A percentile compares a stretch with the other conserved stretches of the same genome.
phyloP scores from a whole-genome alignment of 1,284 basidiomycete species.

The Ganoderma resinaceum region DNA sequence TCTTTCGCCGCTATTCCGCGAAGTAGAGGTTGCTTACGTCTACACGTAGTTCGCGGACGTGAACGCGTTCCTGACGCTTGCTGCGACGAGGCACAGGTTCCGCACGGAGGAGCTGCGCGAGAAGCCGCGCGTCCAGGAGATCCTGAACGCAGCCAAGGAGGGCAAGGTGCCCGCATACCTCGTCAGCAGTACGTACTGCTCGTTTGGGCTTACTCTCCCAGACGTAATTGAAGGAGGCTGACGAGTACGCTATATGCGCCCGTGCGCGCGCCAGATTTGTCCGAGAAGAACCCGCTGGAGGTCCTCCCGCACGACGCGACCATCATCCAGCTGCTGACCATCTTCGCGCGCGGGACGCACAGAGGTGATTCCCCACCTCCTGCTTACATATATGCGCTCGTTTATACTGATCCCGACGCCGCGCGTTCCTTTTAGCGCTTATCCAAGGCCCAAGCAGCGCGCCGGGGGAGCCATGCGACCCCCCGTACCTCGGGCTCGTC shows the following conservation, averaged over 20 bases:
- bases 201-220: background rate
- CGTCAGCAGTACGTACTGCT: slow-evolving; percentile 69
- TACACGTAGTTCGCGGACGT: slow-evolving; percentile 75
- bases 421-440: slow-evolving; percentile 47
- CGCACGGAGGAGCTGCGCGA: slow-evolving; percentile 62
- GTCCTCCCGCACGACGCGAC: slow-evolving; percentile 67
- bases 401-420: background rate
- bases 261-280: slow-evolving; percentile 59
- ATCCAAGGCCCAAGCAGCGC: slow-evolving; percentile 50
- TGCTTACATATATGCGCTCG: background rate
- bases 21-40: background rate
- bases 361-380: slow-evolving; percentile 51
- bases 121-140: slow-evolving; percentile 66
- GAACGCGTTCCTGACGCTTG: slow-evolving; percentile 81
- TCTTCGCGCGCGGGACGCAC: slow-evolving; percentile 75
- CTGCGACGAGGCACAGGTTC: slow-evolving; percentile 76
- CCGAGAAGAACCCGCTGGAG: slow-evolving; percentile 81
- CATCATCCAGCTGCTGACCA: slow-evolving; percentile 63
- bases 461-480: background rate
- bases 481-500: slow-evolving; percentile 66
- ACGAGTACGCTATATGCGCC: background rate
- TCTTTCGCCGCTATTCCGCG: too few relatives aligned
- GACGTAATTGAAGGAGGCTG: background rate
- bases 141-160: slow-evolving; percentile 73
- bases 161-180: slow-evolving; percentile 75